Evolutionary conservation across 345 rosid species (phyloP).

Genomic region (Salix suchowensis): DNA sequence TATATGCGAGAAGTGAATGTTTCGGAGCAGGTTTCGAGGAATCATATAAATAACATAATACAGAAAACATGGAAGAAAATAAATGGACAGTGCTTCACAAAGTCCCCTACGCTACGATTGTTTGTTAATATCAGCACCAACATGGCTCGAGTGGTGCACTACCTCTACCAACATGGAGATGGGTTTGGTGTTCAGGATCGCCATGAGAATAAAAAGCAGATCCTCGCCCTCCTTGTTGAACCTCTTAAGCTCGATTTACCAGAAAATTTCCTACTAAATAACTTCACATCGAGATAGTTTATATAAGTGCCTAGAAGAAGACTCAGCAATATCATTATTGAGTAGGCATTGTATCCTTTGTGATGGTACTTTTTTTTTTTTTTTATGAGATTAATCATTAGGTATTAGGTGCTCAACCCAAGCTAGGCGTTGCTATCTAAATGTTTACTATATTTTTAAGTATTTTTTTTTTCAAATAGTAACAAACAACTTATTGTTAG

Average conservation of each 20-base stretch:
- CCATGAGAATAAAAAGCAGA: constrained; percentile 17
- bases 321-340: no score
- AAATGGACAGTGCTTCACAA: constrained; percentile 19
- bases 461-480: no score
- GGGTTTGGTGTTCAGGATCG: constrained; percentile 45
- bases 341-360: no score
- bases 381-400: no score
- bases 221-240: constrained; percentile 34
- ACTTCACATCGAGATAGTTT: no score
- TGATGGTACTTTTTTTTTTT: no score
- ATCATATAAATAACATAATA: constrained; percentile 28
- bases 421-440: no score
- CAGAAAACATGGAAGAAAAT: constrained; percentile 37
- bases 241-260: constrained; percentile 12
- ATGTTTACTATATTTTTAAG: no score
- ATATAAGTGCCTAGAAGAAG: no score
- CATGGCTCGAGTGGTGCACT: constrained; percentile 37
- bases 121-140: constrained; percentile 24
- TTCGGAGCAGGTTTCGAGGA: constrained; percentile 33
- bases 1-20: constrained; percentile 37
- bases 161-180: constrained; percentile 44
- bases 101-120: constrained; percentile 11
- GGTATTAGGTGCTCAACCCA: no score
- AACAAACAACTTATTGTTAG: no score
- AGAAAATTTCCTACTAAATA: not conserved